phyloP scores from a whole-genome alignment of 2,329 filamentous ascomycete genomes.

The Gnomoniopsis sp. region DNA sequence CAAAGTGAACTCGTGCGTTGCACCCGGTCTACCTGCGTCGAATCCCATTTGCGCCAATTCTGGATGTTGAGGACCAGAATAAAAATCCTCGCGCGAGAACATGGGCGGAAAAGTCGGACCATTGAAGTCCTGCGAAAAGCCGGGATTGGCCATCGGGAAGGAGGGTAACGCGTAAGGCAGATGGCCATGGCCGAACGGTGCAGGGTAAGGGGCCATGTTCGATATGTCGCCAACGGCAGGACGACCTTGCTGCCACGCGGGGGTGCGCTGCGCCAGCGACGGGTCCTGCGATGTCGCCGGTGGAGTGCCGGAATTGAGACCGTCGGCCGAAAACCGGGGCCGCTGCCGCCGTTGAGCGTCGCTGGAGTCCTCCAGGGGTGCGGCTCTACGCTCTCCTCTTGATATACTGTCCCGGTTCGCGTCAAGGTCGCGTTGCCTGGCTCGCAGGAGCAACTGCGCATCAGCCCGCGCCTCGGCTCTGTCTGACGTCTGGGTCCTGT shows the following conservation, averaged over 20 bases:
- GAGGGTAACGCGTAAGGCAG: neutral
- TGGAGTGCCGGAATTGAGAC: neutral
- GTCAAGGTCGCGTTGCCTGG: neutral
- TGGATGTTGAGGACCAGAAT: neutral
- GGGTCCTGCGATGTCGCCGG: neutral
- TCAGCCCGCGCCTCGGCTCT: neutral
- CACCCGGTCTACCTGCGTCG: no score
- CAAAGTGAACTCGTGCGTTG: no score
- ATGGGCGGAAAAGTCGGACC: neutral
- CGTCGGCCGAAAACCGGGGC: slow-evolving; percentile 19
- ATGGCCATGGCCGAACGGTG: neutral
- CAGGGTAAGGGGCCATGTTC: neutral
- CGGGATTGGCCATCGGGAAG: neutral
- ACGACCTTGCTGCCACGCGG: neutral
- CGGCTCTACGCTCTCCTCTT: slow-evolving; percentile 22
- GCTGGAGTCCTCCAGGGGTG: slow-evolving; percentile 23
- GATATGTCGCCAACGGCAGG: neutral
- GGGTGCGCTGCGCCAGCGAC: neutral
- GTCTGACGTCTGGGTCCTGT: neutral
- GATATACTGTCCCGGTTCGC: neutral
- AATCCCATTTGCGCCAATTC: neutral
- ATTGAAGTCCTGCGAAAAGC: neutral
- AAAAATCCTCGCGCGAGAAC: neutral
- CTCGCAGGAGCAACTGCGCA: no score
- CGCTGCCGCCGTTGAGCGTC: slow-evolving; percentile 30